Evolutionary conservation across 768 basidiomycete species (phyloP), one percentile per base, ranked within the genome.

Genomic region (Gautieria morchelliformis): DNA sequence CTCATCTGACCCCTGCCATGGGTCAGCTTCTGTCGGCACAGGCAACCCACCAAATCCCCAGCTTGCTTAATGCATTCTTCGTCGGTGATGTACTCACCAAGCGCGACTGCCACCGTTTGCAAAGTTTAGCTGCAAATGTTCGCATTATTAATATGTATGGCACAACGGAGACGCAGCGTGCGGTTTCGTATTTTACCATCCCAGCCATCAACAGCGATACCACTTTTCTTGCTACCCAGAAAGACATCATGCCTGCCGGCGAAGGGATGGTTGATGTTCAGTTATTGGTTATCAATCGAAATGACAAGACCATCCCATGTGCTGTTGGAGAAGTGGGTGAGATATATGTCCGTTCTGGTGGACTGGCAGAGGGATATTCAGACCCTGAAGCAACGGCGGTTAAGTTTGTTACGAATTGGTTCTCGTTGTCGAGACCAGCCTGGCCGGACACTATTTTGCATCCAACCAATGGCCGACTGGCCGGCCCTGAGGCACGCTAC

Each of bases 81-180:
- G 96, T 99, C 46, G 96, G 96, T n/a, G 96, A 99, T 67, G 84
- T 98, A 44, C 83, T 99, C 56, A 98, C 96, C 60, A 99, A 98
- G 71, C 89, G 96, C 45, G 96, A 99, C 69, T 98, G 95, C 65
- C 81, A 88, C 42, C 89, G 96, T 37, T 79, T 99, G 3, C 96
- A 99, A 69, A 78, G 89, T 2, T 84, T 99, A 49, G 96, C 95
- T 2, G 74, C 83, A 12, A 96, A 98, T 64, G 93, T 94, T 14
- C 77, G 84, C 35, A 97, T 99, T 67, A 85, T 98, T 71, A 99
- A 99, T 77, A 99, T 99, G 96, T 99, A 97, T 69, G 96, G 96
- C 15, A 98, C 96, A 7, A 99, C 96, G 20, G 96, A 99, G 72
- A 98, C 96, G 8, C 96, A 99, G 69, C 89, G 96, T 53, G 96